Base-by-base conservation (phyloP, 768 basidiomycete genomes). In the Lactifluus subvellereus region DNA sequence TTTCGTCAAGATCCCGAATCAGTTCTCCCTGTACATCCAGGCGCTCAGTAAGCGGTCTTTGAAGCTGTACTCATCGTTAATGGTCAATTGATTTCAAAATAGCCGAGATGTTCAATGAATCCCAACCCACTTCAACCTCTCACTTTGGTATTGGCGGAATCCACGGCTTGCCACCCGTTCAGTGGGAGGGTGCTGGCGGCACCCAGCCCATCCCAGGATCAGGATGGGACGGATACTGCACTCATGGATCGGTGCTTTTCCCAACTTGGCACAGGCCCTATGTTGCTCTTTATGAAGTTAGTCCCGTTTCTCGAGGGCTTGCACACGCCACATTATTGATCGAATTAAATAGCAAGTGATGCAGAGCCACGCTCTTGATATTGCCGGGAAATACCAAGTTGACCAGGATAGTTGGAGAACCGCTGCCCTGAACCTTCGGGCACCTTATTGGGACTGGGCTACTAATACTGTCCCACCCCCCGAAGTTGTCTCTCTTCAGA, bases 391-490 rank as follows among this genome's bases (percentile, higher is more conserved):
- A 1, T 82, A 81, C 69, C 22, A 53, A 4, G 72, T 71, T 0
- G 66, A 55, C 53, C 35, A 35, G 3, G 59, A 14, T 2, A 18
- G 22, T 10, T 79, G 77, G 76, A 57, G 68, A 27, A 54, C 69
- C 20, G 77, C 75, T 0, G 79, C 79, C 4, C n/a, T 51, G n/a
- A 57, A 68, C 18, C 69, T 79, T 9, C 75, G 79, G 18, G 70
- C 74, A 48, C 79, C 79, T 2, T 82, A 76, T 71, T 82, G 80
- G 81, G 81, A 82, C 69, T 82, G 81, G 81, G 79, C 80, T 4
- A 53, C 42, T 3, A 73, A 75, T 18, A 33, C 69, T 2, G 69
- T 76, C 14, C 77, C 76, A 40, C 79, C 80, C 5, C 57, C 69
- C 1, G 73, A 77, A 59, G 73, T 80, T 33, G 77, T 77, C 54